These are phyloP conservation scores for Botrytis fabae DNA, from an alignment of 2,329 filamentous ascomycete genomes.

Conservation along the genomic window DNA sequence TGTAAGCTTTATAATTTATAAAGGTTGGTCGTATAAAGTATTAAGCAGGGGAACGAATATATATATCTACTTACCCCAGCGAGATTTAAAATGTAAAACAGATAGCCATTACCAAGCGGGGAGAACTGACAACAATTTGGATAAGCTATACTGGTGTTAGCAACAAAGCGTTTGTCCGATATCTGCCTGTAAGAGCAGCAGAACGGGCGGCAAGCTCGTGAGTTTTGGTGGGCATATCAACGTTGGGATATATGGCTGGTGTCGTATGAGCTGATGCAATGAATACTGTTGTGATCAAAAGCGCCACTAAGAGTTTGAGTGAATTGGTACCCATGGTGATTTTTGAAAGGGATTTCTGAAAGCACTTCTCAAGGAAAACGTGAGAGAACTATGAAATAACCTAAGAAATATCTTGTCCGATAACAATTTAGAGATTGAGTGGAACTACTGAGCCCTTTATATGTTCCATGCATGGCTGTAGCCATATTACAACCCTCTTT, in stretches of 20 bases:
- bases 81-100: not conserved
- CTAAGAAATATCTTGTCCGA: not conserved
- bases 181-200: no score
- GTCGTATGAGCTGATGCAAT: not conserved
- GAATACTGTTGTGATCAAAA: not conserved
- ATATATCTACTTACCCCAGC: not conserved
- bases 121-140: not conserved
- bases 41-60: not conserved
- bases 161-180: not conserved
- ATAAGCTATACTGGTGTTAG: not conserved
- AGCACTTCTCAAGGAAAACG: not conserved
- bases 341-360: not conserved
- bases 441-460: not conserved
- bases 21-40: not conserved
- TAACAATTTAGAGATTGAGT: not conserved
- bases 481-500: no score
- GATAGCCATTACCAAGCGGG: accelerated
- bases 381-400: not conserved
- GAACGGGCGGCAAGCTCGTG: not conserved
- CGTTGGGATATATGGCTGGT: not conserved
- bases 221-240: not conserved
- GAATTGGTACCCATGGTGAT: not conserved
- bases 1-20: not conserved
- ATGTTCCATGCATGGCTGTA: not conserved
- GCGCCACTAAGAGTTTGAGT: not conserved